Percentiles rank a stretch among this genome's conserved stretches.
phyloP scores from a whole-genome alignment of 441 rosid genomes.

The Metrosideros polymorpha region DNA sequence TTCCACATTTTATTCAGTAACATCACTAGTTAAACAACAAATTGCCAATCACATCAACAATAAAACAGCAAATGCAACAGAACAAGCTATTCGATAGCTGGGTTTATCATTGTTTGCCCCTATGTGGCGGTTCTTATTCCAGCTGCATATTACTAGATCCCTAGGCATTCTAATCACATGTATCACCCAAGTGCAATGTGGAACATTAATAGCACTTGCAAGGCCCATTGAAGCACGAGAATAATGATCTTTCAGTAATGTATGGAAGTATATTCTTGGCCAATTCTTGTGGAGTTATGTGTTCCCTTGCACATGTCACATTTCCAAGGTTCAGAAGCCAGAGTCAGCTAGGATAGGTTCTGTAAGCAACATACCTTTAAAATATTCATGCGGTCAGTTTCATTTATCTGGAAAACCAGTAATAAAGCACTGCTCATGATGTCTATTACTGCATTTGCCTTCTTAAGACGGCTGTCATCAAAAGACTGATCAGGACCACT shows the following conservation, averaged over 20 bases:
- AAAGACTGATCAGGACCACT: slow-evolving; percentile 26
- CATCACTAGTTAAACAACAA: background rate
- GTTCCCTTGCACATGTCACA: background rate
- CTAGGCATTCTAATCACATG: background rate
- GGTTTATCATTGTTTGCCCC: background rate
- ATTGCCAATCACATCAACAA: background rate
- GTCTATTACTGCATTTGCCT: slow-evolving; percentile 93
- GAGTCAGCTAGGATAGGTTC: background rate
- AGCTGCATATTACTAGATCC: background rate
- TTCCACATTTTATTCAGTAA: background rate
- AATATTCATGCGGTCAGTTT: slow-evolving; percentile 88
- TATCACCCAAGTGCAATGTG: background rate
- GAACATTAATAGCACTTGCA: background rate
- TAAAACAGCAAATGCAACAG: background rate
- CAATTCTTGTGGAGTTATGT: background rate
- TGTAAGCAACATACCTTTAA: slow-evolving; percentile 58
- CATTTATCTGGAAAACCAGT: slow-evolving; percentile 80
- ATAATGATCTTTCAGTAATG: background rate
- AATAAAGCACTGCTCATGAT: slow-evolving; percentile 94
- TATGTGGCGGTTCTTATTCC: background rate
- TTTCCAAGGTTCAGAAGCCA: background rate
- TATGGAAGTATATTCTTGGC: background rate
- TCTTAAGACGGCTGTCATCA: slow-evolving; percentile 64
- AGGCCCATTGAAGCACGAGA: background rate
- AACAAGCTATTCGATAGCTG: background rate